Conservation (phyloP, 2,329 filamentous ascomycete genomes). For the Colletotrichum tamarilloi region DNA sequence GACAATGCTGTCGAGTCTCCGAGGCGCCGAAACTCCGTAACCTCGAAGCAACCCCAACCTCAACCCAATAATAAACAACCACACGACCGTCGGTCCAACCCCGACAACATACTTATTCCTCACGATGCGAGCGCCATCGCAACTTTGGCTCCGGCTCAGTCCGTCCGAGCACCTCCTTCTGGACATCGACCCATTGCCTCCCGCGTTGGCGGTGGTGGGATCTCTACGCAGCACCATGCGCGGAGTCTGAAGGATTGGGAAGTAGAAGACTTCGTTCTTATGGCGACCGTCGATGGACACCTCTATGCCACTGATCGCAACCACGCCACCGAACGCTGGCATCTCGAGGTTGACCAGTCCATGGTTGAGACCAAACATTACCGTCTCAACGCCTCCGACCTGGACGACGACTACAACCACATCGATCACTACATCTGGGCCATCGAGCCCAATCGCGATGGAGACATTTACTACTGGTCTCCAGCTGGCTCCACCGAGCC, state of each 20-base stretch:
- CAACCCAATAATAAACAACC: conserved; percentile 44
- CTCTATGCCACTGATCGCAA: conserved; percentile 91
- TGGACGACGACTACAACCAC: conserved; percentile 68
- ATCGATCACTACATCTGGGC: conserved; percentile 95
- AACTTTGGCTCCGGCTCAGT: conserved; percentile 95
- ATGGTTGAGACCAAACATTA: conserved; percentile 93
- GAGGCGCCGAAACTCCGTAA: conserved; percentile 34
- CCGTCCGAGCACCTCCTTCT: conserved; percentile 94
- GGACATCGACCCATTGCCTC: conserved; percentile 69
- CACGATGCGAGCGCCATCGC: conserved; percentile 93
- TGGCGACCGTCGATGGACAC: conserved; percentile 99
- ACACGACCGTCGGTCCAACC: conserved; percentile 40
- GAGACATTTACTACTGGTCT: conserved; percentile 86
- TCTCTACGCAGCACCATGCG: conserved; percentile 90
- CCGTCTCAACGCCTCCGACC: conserved; percentile 72
- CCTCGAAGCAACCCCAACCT: conserved; percentile 42
- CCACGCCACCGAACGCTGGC: conserved; percentile 87
- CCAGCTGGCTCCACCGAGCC: conserved; percentile 67
- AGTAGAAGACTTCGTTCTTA: conserved; percentile 99
- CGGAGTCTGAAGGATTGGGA: conserved; percentile 99
- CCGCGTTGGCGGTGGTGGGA: conserved; percentile 64
- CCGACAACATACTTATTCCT: conserved; percentile 51
- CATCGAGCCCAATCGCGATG: conserved; percentile 90
- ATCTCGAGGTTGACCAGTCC: conserved; percentile 83
- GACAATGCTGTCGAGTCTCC: conserved; percentile 39